A percentile compares a stretch with the other conserved stretches of the same genome.
phyloP scores from a whole-genome alignment of 345 rosid genomes.

The Tarenaya hassleriana region DNA sequence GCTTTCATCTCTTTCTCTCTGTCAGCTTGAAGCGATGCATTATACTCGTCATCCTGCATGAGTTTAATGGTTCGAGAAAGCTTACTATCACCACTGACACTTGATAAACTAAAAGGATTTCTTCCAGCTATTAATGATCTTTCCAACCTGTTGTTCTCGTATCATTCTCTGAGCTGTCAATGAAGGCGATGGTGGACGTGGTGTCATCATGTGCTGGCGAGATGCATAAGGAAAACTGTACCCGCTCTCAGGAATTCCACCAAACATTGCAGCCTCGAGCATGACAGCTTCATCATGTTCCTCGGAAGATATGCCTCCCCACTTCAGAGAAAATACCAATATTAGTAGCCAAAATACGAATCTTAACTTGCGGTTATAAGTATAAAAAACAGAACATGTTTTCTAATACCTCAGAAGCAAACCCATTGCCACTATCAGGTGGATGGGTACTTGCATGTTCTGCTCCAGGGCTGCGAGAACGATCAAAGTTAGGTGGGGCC shows the following conservation, averaged over 20 bases:
- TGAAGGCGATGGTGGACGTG: slow-evolving; percentile 89
- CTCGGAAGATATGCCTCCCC: slow-evolving; percentile 99
- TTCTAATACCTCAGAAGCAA: slow-evolving; percentile 48
- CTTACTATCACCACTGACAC: not conserved
- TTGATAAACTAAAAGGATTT: slow-evolving; percentile 1
- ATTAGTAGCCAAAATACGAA: slow-evolving; percentile 31
- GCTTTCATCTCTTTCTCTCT: slow-evolving; percentile 86
- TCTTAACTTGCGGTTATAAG: not conserved
- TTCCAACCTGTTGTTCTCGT: slow-evolving; percentile 91
- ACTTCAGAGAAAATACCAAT: slow-evolving; percentile 38
- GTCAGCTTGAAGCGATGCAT: slow-evolving; percentile 94
- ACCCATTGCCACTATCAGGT: slow-evolving; percentile 39
- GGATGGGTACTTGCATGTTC: slow-evolving; percentile 33
- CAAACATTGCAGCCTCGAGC: slow-evolving; percentile 99
- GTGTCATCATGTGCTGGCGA: slow-evolving; percentile 41
- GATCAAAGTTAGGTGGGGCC: slow-evolving; percentile 41
- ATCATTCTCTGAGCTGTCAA: slow-evolving; percentile 91
- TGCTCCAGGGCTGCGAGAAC: slow-evolving; percentile 54
- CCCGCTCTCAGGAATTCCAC: slow-evolving; percentile 89
- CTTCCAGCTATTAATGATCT: slow-evolving; percentile 1
- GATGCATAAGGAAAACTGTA: slow-evolving; percentile 36
- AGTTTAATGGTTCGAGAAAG: slow-evolving; percentile 18
- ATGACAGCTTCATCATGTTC: slow-evolving; percentile 99
- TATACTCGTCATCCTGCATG: slow-evolving; percentile 92
- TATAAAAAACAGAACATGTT: not conserved